Evolutionary conservation across 495 filamentous ascomycete species (phyloP).

Genomic region (Poronia punctata): DNA sequence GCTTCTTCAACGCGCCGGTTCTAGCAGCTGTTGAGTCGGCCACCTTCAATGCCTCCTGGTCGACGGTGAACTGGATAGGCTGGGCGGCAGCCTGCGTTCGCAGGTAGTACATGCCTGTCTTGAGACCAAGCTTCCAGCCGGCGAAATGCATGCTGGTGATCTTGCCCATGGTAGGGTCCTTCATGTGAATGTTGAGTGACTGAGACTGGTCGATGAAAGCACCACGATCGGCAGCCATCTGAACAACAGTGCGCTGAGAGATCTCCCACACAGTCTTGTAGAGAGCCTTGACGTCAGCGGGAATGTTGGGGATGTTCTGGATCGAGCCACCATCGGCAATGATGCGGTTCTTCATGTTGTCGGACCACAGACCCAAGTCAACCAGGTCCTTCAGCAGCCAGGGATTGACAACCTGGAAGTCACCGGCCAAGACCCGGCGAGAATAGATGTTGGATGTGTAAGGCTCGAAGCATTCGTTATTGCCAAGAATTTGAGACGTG

Average conservation of each 20-base stretch:
- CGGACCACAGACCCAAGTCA: slow-evolving; percentile 96
- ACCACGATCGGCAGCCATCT: slow-evolving; percentile 97
- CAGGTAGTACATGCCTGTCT: slow-evolving; percentile 99
- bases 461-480: slow-evolving; percentile 99
- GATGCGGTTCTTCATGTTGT: slow-evolving; percentile 99
- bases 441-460: slow-evolving; percentile 99
- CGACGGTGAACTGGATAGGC: slow-evolving; percentile 98
- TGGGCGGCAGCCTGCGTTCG: slow-evolving; percentile 94
- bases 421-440: slow-evolving; percentile 92
- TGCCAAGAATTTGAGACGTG: slow-evolving; percentile 92
- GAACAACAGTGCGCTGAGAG: slow-evolving; percentile 86
- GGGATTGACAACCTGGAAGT: slow-evolving; percentile 99
- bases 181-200: slow-evolving; percentile 98
- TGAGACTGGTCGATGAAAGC: slow-evolving; percentile 98
- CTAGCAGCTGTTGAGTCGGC: slow-evolving; percentile 73
- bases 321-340: slow-evolving; percentile 94
- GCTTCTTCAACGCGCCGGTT: slow-evolving; percentile 56
- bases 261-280: slow-evolving; percentile 99
- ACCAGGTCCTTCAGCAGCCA: slow-evolving; percentile 98
- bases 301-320: slow-evolving; percentile 93
- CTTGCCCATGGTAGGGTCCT: slow-evolving; percentile 98
- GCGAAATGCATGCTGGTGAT: slow-evolving; percentile 99
- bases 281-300: slow-evolving; percentile 87
- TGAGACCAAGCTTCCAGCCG: slow-evolving; percentile 96
- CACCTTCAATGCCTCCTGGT: slow-evolving; percentile 91